phyloP scores from a whole-genome alignment of 345 rosid species.

The Linum tenue region DNA sequence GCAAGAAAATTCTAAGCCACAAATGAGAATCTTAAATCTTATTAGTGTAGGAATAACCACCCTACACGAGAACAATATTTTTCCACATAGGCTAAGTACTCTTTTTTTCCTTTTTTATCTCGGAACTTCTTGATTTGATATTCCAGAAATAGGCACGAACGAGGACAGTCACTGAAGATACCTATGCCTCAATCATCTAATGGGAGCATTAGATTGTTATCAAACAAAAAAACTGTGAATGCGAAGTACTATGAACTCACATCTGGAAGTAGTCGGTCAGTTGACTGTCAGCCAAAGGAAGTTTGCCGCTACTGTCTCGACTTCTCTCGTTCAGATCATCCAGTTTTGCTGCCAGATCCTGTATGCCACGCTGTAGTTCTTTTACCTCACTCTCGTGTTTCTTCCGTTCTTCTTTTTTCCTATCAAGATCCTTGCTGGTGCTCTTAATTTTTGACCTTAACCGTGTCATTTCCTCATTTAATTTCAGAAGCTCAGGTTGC shows the following conservation, averaged over 20 bases:
- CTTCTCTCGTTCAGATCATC: slow-evolving; percentile 67
- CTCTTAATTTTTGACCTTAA: slow-evolving; percentile 75
- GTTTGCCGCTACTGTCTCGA: slow-evolving; percentile 67
- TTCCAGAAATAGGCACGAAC: neutral
- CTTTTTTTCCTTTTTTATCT: neutral
- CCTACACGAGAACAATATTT: neutral
- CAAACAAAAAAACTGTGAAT: neutral
- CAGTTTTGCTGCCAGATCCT: slow-evolving; percentile 63
- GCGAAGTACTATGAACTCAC: slow-evolving; percentile 37
- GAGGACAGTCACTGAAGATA: neutral
- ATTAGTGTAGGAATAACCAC: neutral
- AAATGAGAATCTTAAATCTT: neutral
- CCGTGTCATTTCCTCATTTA: slow-evolving; percentile 79
- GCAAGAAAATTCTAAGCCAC: neutral
- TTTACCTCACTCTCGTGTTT: slow-evolving; percentile 56
- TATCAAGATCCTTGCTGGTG: slow-evolving; percentile 68
- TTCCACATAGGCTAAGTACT: neutral
- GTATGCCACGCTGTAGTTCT: slow-evolving; percentile 55
- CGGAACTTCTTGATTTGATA: neutral
- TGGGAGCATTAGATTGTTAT: neutral
- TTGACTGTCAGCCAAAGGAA: slow-evolving; percentile 69
- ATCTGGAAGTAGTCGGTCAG: slow-evolving; percentile 73
- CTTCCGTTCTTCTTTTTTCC: slow-evolving; percentile 59
- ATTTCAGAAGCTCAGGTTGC: slow-evolving; percentile 93
- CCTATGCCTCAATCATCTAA: neutral